Evolutionary conservation across 345 rosid genomes (phyloP), one percentile per base, ranked within the genome.

Genomic region (Adansonia digitata): DNA sequence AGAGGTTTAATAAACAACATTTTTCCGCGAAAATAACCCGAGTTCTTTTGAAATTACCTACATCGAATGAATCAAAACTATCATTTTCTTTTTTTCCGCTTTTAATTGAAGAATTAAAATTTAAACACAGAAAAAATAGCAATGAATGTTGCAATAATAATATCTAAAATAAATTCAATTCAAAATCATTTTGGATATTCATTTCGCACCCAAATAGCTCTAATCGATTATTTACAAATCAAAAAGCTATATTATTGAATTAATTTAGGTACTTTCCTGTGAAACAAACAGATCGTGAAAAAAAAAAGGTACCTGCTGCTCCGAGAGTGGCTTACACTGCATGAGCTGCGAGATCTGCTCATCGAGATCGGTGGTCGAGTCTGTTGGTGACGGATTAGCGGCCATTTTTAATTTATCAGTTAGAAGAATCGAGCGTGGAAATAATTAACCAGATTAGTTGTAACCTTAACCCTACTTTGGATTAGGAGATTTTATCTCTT

Each of bases 251-350:
- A n/a, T 63, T n/a, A 37, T 63, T 67, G 71, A 26, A 22, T 24
- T 26, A 26, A 0, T 2, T 56, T 24, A 15, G 17, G 5, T 3
- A n/a, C 24, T 24, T 31, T 46, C 18, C 18, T 5, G 15, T 6
- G n/a, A 72, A 35, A 45, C 55, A 61, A 73, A 62, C 35, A 66
- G 72, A 65, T 27, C 77, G 31, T 2, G 34, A 64, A 57, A 17
- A 45, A 63, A 55, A 26, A 55, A 37, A 62, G 18, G 65, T 18
- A 91, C 97, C 97, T 91, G 92, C 51, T 82, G 91, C 82, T 91
- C 97, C 18, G 93, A 91, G 43, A 91, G 89, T 4, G 97, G 97
- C 84, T 89, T 91, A 88, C 97, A 91, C 88, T 91, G 93, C 92
- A 86, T 91, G 75, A 91, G 96, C 88, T 91, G 93, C 59, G 89